These are phyloP conservation scores for Aechmea fasciata DNA, from an alignment of 176 grass and related monocot genomes.

Conservation along the genomic window DNA sequence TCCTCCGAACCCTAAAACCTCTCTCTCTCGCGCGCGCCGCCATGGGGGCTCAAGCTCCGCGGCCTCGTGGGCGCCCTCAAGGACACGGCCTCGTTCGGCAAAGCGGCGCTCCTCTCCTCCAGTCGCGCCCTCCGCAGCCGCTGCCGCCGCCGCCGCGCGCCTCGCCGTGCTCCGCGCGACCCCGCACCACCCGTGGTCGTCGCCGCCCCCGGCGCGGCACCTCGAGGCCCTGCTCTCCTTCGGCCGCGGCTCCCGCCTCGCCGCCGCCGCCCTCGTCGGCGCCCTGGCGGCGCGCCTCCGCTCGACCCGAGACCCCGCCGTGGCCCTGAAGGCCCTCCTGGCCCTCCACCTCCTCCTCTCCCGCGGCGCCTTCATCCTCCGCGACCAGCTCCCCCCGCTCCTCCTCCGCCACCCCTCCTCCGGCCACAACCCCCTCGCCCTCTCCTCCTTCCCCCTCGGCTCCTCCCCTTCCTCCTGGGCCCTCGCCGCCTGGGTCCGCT, in stretches of 20 bases:
- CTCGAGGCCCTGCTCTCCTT: conserved; percentile 72
- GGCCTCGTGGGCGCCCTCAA: conserved; percentile 40
- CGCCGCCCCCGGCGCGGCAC: conserved; percentile 36
- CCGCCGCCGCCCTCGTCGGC: conserved; percentile 34
- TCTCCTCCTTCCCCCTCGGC: conserved; percentile 50
- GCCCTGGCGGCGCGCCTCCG: conserved; percentile 51
- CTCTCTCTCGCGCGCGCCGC: not conserved
- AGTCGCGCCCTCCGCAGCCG: not conserved
- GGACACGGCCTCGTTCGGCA: conserved; percentile 30
- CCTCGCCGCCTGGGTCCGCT: conserved; percentile 60
- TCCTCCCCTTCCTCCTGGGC: conserved; percentile 37
- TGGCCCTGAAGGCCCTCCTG: conserved; percentile 77
- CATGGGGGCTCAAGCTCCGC: conserved; percentile 62
- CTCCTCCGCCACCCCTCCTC: conserved; percentile 54
- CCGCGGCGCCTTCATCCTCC: conserved; percentile 67
- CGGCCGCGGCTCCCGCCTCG: conserved; percentile 69
- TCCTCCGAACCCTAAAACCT: not conserved
- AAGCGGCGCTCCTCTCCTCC: conserved; percentile 26
- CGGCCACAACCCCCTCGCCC: conserved; percentile 75
- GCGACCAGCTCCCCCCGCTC: conserved; percentile 56
- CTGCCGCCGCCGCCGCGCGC: conserved; percentile 30
- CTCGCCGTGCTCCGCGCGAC: conserved; percentile 58
- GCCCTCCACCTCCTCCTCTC: conserved; percentile 44
- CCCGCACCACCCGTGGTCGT: conserved; percentile 46
- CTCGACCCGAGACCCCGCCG: conserved; percentile 40